Base-by-base conservation (phyloP, 345 rosid genomes). In the Eucalyptus curtisii region DNA sequence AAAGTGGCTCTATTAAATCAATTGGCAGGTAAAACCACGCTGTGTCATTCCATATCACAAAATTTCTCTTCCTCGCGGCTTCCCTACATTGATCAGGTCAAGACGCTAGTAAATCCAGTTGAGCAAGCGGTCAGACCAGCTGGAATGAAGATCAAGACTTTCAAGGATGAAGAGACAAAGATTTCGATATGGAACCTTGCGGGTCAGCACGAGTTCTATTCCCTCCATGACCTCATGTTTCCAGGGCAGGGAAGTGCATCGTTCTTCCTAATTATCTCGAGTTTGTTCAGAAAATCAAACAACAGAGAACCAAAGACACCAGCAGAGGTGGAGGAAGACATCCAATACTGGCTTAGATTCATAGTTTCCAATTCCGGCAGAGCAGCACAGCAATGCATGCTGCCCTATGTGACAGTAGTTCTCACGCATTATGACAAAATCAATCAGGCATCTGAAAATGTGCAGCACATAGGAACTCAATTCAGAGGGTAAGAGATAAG, bases 191-290 rank as follows among this genome's bases (percentile, higher is more conserved):
- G 99, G 99, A 96, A 97, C 91, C 97, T 97, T 37, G 96, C 96
- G 3, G 98, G 98, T 80, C 98, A 97, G 90, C 99, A 98, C 27
- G 98, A 98, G 91, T 95, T 93, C 90, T 94, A 92, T 86, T 94
- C 99, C 59, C 96, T 97, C 86, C 98, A 97, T 90, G 99, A 97
- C 92, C 94, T 97, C 89, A 96, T 97, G 99, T 97, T 96, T 90
- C 98, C 99, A 0, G 96, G 98, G 15, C 94, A 94, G 88, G 98
- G 98, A 7, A 96, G 97, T 64, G 98, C 99, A 27, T 92, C 96
- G 12, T 92, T 92, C 92, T 97, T 97, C 95, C 90, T 97, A 55
- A 94, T 97, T 92, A 88, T 95, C 90, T 87, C 95, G 79, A 97
- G 99, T 91, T 93, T 97, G 93, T 97, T 94, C 93, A 93, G 93